Conservation (phyloP, 1,139 yeast species). For the Scheffersomyces cryptocercus region DNA sequence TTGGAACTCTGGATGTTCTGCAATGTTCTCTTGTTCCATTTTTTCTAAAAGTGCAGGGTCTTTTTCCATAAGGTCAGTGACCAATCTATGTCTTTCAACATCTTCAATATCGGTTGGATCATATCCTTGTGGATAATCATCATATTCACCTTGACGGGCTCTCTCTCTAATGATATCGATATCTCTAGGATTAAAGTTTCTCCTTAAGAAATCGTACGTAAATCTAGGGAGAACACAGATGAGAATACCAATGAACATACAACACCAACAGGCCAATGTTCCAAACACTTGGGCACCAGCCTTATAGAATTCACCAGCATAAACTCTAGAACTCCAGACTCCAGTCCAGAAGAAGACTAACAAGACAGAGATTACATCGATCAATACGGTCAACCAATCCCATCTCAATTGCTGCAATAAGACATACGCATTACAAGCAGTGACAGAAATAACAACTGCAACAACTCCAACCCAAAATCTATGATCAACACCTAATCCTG, state of each 20-base stretch:
- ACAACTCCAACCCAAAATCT: constrained; percentile 59
- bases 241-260: constrained; percentile 48
- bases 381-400: constrained; percentile 58
- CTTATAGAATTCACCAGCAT: constrained; percentile 49
- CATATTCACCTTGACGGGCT: constrained; percentile 46
- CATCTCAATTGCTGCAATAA: constrained; percentile 58
- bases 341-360: constrained; percentile 65
- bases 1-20: constrained; percentile 12
- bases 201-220: constrained; percentile 45
- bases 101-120: constrained; percentile 60
- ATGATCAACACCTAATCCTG: constrained; percentile 56
- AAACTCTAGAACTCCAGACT: constrained; percentile 52
- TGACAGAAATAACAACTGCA: constrained; percentile 49
- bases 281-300: constrained; percentile 60
- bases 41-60: constrained; percentile 39
- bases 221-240: constrained; percentile 55
- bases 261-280: constrained; percentile 53
- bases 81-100: constrained; percentile 43
- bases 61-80: constrained; percentile 33
- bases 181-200: constrained; percentile 52
- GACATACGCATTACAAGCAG: constrained; percentile 55
- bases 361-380: constrained; percentile 50
- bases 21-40: constrained; percentile 25
- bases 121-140: constrained; percentile 52
- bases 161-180: constrained; percentile 57